phyloP scores from a whole-genome alignment of 2,329 filamentous ascomycete species.

The Blastomyces parvus region DNA sequence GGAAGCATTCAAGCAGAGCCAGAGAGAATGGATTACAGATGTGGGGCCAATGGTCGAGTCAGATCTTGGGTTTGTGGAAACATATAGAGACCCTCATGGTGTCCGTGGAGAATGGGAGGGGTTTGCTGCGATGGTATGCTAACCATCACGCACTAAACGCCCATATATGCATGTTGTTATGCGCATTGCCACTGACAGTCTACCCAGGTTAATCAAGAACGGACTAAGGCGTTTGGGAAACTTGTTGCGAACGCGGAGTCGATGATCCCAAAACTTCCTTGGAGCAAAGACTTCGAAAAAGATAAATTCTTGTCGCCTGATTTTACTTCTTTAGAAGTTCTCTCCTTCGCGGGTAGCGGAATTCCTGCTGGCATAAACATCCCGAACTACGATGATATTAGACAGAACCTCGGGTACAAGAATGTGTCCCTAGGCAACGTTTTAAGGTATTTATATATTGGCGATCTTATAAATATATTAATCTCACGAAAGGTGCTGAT shows the following conservation, averaged over 20 bases:
- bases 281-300: constrained; percentile 84
- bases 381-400: constrained; percentile 50
- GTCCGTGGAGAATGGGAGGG: constrained; percentile 79
- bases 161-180: constrained; percentile 9
- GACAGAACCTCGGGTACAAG: constrained; percentile 57
- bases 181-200: constrained; percentile 38
- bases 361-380: constrained; percentile 53
- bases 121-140: constrained; percentile 55
- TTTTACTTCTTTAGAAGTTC: constrained; percentile 86
- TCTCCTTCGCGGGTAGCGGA: constrained; percentile 63
- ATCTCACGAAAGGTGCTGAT: not conserved
- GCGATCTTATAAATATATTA: not conserved
- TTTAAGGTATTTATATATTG: constrained; percentile 33
- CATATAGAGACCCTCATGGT: constrained; percentile 72
- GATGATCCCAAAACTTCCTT: constrained; percentile 83
- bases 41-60: constrained; percentile 71
- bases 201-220: constrained; percentile 64
- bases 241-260: constrained; percentile 71
- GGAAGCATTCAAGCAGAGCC: constrained; percentile 68
- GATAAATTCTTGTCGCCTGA: constrained; percentile 92
- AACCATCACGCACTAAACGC: not conserved
- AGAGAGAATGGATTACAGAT: constrained; percentile 73
- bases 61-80: constrained; percentile 78
- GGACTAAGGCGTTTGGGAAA: constrained; percentile 76
- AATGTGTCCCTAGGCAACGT: constrained; percentile 84